Conservation (phyloP, 1,284 basidiomycete genomes). For the Macrocystidia cucumis region DNA sequence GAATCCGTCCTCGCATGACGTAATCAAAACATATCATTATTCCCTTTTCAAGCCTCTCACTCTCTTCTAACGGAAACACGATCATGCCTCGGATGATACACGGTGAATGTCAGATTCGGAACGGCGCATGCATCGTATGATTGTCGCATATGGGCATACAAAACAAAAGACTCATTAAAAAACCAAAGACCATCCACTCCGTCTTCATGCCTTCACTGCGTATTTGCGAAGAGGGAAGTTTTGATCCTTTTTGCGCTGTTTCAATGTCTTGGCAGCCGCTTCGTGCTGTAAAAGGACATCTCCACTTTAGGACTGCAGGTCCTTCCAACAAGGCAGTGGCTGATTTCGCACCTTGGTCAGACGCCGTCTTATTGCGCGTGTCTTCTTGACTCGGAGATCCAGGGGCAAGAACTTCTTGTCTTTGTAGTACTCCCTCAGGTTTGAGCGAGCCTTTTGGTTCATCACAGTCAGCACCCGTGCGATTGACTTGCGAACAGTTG, state of each 20-base stretch:
- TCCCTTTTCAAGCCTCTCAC: too few relatives aligned
- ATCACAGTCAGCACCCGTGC: constrained; percentile 98
- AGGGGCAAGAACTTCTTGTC: constrained; percentile 95
- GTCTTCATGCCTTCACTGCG: constrained; percentile 73
- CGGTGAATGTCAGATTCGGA: too few relatives aligned
- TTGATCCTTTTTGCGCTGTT: constrained; percentile 88
- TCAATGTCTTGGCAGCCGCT: constrained; percentile 75
- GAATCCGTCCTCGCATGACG: too few relatives aligned
- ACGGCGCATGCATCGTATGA: constrained; percentile 15
- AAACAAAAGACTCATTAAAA: constrained; percentile 10
- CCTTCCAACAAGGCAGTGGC: too few relatives aligned
- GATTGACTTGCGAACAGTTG: constrained; percentile 97
- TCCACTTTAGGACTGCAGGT: constrained; percentile 8
- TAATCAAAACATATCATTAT: too few relatives aligned
- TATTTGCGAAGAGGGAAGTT: constrained; percentile 89
- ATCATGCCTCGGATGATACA: too few relatives aligned
- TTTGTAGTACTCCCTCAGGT: constrained; percentile 98
- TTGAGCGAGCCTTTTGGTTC: constrained; percentile 97
- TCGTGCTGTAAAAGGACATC: constrained; percentile 55
- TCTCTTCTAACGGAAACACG: too few relatives aligned
- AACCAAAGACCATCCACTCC: constrained; percentile 14
- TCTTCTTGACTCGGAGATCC: constrained; percentile 98
- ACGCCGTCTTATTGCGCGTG: constrained; percentile 95
- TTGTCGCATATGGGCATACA: constrained; percentile 10
- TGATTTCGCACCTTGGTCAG: constrained; percentile 72